Evolutionary conservation across 352 stramenopile species (phyloP), one percentile per base, ranked within the genome.

Genomic region (Phytophthora cryptogea): DNA sequence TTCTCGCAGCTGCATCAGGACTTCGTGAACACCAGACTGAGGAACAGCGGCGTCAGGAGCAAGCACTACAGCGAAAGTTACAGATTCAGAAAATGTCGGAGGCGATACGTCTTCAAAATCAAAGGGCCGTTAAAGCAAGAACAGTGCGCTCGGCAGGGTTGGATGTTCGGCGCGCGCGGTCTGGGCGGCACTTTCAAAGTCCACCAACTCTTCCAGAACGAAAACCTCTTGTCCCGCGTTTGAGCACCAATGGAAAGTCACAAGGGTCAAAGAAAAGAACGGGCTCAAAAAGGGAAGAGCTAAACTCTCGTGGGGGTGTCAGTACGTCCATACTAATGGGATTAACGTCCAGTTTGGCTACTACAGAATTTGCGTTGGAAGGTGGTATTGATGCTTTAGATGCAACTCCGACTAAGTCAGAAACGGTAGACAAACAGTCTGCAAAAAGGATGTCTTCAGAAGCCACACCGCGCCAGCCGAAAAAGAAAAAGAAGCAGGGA

Each of bases 41-140:
- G 26, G 43, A 73, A 26, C 20, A 62, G n/a, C 45, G 36, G 39
- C 44, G 67, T 37, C 51, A 73, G 48, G 48, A 76, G 1, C 53
- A 77, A 23, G 26, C 68, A 9, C 66, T 74, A 48, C 59, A 71
- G 17, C 66, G 78, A 5, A 87, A 86, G 20, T 39, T 64, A n/a
- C 60, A 73, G 4, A 61, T 88, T 10, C 46, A 75, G 14, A 62
- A 81, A 13, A 64, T 92, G 31, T 88, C 80, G 0, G 59, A 80
- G 9, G 64, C 76, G 2, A 88, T 92, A 66, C 78, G 79, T 10
- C 44, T 49, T 2, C 73, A 72, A 32, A 92, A 92, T 39, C 79
- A 74, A 47, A 69, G 48, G 54, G 33, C 58, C 4, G 16, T 69
- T 28, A 48, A 28, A 33, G 27, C 40, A 27, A 61, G 36, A 46